Evolutionary conservation across 441 rosid genomes (phyloP).

Genomic region (Croton laevigatus): DNA sequence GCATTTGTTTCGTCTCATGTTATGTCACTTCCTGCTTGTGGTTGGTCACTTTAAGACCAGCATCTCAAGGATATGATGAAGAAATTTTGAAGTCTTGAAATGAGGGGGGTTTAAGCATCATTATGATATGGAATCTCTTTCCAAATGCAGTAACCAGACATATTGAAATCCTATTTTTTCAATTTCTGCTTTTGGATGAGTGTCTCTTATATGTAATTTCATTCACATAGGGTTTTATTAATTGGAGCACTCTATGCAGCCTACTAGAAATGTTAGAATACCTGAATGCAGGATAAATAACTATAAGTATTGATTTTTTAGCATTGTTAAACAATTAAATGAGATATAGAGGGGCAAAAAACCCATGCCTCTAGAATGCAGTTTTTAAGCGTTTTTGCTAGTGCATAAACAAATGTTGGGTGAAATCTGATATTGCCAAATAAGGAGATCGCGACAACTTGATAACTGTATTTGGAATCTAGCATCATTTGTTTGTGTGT

Average conservation of each 20-base stretch:
- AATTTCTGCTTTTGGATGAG: background rate
- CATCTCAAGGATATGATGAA: background rate
- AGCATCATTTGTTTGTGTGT: background rate
- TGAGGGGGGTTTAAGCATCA: background rate
- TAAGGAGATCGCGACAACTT: background rate
- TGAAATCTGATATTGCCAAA: background rate
- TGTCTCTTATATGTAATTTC: background rate
- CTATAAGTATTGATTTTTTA: background rate
- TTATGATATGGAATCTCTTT: background rate
- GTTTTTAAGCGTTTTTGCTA: background rate
- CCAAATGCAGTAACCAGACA: background rate
- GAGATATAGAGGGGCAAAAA: background rate
- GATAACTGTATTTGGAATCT: background rate
- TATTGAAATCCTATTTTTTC: background rate
- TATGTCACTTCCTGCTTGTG: background rate
- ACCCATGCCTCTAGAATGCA: background rate
- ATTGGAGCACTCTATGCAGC: background rate
- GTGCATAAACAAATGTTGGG: background rate
- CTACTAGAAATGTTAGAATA: background rate
- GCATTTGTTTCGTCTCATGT: background rate
- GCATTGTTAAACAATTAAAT: background rate
- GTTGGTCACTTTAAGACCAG: background rate
- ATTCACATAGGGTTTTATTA: background rate
- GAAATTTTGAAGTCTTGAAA: background rate
- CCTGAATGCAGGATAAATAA: background rate